A percentile compares a stretch with the other conserved stretches of the same genome.
phyloP scores from a whole-genome alignment of 371 early-diverging fungal genomes.

The Amoeboaphelidium protococcarum region DNA sequence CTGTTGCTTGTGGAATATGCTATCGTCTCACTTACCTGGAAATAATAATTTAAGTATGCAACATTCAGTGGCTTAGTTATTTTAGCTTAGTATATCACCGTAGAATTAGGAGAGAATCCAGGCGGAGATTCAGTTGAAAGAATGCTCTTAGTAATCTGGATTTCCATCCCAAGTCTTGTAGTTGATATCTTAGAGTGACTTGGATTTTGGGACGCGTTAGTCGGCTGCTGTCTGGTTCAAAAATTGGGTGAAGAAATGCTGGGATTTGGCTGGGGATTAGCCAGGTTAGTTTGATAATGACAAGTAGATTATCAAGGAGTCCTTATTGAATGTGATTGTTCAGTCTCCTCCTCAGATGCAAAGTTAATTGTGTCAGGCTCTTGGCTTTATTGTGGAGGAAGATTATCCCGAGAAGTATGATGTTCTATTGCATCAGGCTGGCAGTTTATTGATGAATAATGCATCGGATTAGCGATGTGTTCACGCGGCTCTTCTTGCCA shows the following conservation, averaged over 20 bases:
- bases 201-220: background rate
- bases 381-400: background rate
- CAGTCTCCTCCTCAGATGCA: conserved; percentile 32
- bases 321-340: conserved; percentile 42
- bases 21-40: no score
- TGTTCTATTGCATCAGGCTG: conserved; percentile 4
- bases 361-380: conserved; percentile 11
- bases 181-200: background rate
- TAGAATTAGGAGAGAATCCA: background rate
- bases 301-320: conserved; percentile 28
- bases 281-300: no score
- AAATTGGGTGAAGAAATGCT: background rate
- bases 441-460: conserved; percentile 1
- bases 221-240: background rate
- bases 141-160: background rate
- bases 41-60: no score
- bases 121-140: background rate
- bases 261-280: background rate
- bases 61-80: no score
- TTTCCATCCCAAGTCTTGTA: background rate
- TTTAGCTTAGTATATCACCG: no score
- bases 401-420: background rate
- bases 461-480: conserved; percentile 4
- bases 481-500: conserved; percentile 38
- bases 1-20: no score